Percentiles rank a stretch among this genome's conserved stretches.
phyloP scores from a whole-genome alignment of 2,329 filamentous ascomycete genomes.

The Colletotrichum eleusines region DNA sequence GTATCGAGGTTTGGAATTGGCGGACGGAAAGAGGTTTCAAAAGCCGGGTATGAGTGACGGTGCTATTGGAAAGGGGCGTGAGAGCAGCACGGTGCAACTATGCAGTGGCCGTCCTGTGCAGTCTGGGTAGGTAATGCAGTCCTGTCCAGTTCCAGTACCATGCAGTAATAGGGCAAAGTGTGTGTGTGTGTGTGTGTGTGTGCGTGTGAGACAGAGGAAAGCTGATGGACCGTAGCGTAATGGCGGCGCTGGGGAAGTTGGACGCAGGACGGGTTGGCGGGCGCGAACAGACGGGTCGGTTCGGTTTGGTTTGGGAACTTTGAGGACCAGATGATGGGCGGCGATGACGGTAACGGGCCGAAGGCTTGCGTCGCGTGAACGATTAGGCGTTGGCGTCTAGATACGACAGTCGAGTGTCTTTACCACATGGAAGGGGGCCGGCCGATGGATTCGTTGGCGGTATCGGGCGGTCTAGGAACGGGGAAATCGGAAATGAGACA shows the following conservation, averaged over 20 bases:
- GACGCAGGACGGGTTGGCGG: constrained; percentile 19
- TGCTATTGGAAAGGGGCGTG: constrained; percentile 16
- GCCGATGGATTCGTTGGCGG: constrained; percentile 27
- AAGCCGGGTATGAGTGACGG: constrained; percentile 9
- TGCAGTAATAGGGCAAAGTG: neutral
- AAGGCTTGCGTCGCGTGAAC: constrained; percentile 36
- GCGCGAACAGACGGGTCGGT: constrained; percentile 26
- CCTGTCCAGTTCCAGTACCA: neutral
- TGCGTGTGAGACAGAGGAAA: neutral
- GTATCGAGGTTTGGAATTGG: constrained; percentile 35
- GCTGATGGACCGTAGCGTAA: constrained; percentile 32
- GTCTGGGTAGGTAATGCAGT: neutral
- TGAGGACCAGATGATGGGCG: constrained; percentile 34
- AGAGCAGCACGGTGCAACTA: constrained; percentile 2
- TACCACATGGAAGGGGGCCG: constrained; percentile 16
- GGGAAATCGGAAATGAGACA: constrained; percentile 16
- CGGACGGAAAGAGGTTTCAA: constrained; percentile 36
- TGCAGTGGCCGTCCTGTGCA: neutral
- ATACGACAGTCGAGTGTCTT: neutral
- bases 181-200: neutral
- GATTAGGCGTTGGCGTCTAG: constrained; percentile 1
- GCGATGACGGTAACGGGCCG: constrained; percentile 14
- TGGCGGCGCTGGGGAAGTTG: constrained; percentile 27
- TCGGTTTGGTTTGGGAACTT: neutral
- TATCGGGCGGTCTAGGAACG: neutral